phyloP scores from a whole-genome alignment of 306 rosid genomes.

The Argentina anserina region DNA sequence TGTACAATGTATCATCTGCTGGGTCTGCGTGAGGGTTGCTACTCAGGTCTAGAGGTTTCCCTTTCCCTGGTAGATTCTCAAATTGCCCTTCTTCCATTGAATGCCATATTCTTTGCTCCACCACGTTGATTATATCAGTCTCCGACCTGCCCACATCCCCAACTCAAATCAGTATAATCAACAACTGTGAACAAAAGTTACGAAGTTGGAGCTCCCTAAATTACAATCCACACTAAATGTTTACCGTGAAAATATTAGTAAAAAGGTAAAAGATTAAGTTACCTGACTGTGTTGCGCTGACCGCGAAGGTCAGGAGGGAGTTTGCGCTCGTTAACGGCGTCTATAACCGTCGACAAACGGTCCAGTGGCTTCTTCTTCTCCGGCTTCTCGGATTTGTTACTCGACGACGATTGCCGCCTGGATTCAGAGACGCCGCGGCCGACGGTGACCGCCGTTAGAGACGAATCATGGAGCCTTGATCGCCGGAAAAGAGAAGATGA shows the following conservation, averaged over 20 bases:
- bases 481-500: slow-evolving; percentile 18
- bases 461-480: slow-evolving; percentile 20
- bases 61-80: slow-evolving; percentile 88
- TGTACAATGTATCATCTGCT: slow-evolving; percentile 78
- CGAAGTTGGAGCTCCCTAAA: too few relatives aligned
- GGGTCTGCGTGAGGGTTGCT: slow-evolving; percentile 89
- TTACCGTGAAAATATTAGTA: too few relatives aligned
- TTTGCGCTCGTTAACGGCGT: slow-evolving; percentile 73
- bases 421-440: slow-evolving; percentile 1
- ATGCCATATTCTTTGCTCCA: slow-evolving; percentile 93
- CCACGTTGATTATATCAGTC: slow-evolving; percentile 75
- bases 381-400: slow-evolving; percentile 42
- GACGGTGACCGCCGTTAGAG: background rate
- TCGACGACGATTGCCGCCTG: slow-evolving; percentile 32
- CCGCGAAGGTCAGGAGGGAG: slow-evolving; percentile 89
- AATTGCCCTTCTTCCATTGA: slow-evolving; percentile 94
- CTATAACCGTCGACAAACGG: slow-evolving; percentile 68
- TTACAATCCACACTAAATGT: too few relatives aligned
- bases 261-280: too few relatives aligned
- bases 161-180: background rate
- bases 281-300: slow-evolving; percentile 79
- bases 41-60: slow-evolving; percentile 68
- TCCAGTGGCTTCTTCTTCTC: slow-evolving; percentile 61
- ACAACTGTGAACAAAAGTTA: too few relatives aligned
- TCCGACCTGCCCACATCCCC: slow-evolving; percentile 65